A percentile compares a stretch with the other conserved stretches of the same genome.
phyloP scores from a whole-genome alignment of 768 basidiomycete species.

The Lentinula guzmanii region DNA sequence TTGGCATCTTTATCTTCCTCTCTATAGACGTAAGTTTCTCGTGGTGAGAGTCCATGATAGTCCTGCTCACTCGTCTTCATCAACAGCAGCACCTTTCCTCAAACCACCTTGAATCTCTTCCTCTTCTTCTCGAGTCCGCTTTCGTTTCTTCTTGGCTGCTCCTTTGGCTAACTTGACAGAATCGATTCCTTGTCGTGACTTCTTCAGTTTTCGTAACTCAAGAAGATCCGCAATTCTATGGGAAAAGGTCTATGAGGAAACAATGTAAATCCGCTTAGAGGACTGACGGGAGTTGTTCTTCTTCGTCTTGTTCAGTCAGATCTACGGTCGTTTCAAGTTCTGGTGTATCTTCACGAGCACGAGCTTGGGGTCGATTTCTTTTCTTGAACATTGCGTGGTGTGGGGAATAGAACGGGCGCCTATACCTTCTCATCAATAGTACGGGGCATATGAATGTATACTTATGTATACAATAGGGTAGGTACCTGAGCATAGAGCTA shows the following conservation, averaged over 20 bases:
- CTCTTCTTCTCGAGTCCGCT: conserved; percentile 44
- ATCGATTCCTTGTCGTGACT: conserved; percentile 78
- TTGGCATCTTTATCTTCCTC: conserved; percentile 66
- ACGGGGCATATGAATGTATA: no score
- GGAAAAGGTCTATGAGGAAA: not conserved
- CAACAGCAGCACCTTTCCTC: conserved; percentile 38
- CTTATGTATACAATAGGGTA: no score
- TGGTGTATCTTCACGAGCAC: conserved; percentile 44
- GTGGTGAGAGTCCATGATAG: not conserved
- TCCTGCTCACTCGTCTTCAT: conserved; percentile 57
- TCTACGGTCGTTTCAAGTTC: conserved; percentile 33
- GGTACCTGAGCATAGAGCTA: no score
- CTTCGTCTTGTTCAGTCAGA: conserved; percentile 26
- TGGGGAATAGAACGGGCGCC: not conserved
- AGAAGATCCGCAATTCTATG: conserved; percentile 75
- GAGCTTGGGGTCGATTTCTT: conserved; percentile 60
- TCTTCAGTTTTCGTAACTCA: conserved; percentile 73
- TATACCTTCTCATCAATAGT: not conserved
- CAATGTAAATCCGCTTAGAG: not conserved
- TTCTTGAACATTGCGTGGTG: conserved; percentile 59
- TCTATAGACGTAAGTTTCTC: conserved; percentile 20
- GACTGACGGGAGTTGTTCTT: conserved; percentile 46
- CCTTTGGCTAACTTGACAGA: conserved; percentile 79
- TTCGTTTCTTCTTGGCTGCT: conserved; percentile 68
- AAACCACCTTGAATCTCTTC: conserved; percentile 48